Evolutionary conservation across 202 grass and related monocot genomes (phyloP).

Genomic region (Hordeum pubiflorum): DNA sequence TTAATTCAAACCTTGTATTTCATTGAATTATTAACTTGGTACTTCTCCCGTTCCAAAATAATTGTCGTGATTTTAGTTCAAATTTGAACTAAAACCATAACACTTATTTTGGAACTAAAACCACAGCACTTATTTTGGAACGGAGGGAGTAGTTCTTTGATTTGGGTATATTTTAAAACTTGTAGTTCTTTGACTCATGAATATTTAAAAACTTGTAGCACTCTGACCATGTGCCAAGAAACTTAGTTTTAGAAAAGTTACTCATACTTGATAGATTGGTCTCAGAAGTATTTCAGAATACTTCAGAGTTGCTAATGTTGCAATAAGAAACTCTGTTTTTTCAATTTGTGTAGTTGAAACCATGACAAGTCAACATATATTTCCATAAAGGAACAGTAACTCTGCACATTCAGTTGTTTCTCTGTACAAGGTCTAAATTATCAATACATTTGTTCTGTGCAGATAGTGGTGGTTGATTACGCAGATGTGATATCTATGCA

Average conservation of each 20-base stretch:
- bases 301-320: slow-evolving; percentile 1
- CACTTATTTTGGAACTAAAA: too few species aligned
- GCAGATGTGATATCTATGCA: slow-evolving; percentile 91
- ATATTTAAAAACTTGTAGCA: neutral
- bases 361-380: neutral
- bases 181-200: neutral
- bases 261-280: neutral
- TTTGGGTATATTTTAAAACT: neutral
- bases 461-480: slow-evolving; percentile 82
- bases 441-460: slow-evolving; percentile 18
- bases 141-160: neutral
- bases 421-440: neutral
- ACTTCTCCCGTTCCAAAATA: too few species aligned
- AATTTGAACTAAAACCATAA: too few species aligned
- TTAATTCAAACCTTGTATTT: neutral
- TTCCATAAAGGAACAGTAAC: neutral
- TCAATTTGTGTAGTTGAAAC: slow-evolving; percentile 10
- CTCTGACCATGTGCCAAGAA: neutral
- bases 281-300: neutral
- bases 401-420: neutral
- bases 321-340: neutral
- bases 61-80: too few species aligned
- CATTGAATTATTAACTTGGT: neutral
- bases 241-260: neutral
- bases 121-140: too few species aligned